Conservation (phyloP, 2,329 filamentous ascomycete species). For the Verticillium klebahnii region DNA sequence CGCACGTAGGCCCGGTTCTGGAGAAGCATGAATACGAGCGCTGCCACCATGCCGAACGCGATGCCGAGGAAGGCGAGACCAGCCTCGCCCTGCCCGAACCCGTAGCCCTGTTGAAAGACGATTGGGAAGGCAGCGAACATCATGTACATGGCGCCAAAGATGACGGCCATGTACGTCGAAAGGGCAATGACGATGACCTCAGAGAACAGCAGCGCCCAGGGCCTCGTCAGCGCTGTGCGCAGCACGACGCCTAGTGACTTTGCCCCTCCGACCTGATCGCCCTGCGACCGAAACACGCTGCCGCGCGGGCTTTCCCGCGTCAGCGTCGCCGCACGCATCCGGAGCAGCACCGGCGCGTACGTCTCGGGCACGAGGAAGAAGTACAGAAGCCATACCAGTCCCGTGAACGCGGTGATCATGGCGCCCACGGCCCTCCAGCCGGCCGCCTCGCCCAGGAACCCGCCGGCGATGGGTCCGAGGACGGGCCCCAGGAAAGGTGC, state of each 20-base stretch:
- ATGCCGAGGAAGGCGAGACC: slow-evolving; percentile 63
- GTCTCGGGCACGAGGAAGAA: too few relatives aligned
- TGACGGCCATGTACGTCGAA: slow-evolving; percentile 59
- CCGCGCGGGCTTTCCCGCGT: too few relatives aligned
- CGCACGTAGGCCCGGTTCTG: slow-evolving; percentile 50
- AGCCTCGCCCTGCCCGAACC: slow-evolving; percentile 52
- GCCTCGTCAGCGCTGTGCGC: slow-evolving; percentile 51
- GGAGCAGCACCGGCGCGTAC: too few relatives aligned
- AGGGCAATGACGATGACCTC: slow-evolving; percentile 64
- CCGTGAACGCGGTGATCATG: too few relatives aligned
- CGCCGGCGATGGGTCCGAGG: too few relatives aligned
- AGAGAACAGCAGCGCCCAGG: slow-evolving; percentile 59
- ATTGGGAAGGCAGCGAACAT: slow-evolving; percentile 53
- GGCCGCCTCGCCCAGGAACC: too few relatives aligned
- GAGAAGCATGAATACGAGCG: slow-evolving; percentile 45
- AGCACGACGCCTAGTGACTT: slow-evolving; percentile 23
- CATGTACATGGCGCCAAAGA: slow-evolving; percentile 51
- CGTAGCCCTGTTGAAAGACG: slow-evolving; percentile 54
- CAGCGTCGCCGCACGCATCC: too few relatives aligned
- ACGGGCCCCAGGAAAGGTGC: slow-evolving; percentile 61
- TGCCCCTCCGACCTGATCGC: too few relatives aligned
- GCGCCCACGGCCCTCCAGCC: too few relatives aligned
- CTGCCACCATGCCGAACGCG: slow-evolving; percentile 55
- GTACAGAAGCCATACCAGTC: too few relatives aligned
- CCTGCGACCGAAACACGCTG: too few relatives aligned